Conservation (phyloP, 129 eudicot genomes). For the Lactuca saligna region DNA sequence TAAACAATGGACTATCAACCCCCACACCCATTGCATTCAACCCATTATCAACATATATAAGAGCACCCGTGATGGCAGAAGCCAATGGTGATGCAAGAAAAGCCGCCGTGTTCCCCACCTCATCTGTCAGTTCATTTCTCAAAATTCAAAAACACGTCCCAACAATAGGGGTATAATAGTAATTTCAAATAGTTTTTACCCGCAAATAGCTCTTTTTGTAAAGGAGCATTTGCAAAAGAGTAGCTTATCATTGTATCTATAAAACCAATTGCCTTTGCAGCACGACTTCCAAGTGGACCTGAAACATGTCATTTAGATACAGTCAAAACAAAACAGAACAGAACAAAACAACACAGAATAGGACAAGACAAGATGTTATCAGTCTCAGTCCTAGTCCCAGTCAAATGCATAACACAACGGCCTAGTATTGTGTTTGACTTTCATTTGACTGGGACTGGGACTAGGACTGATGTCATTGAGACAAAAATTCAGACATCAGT, state of each 20-base stretch:
- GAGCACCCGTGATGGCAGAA: conserved; percentile 90
- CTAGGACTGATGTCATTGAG: too few relatives aligned
- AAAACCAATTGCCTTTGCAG: conserved; percentile 94
- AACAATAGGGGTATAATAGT: background rate
- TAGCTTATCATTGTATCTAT: conserved; percentile 92
- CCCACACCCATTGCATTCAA: conserved; percentile 94
- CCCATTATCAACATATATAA: conserved; percentile 89
- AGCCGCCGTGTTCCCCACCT: conserved; percentile 90
- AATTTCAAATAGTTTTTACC: conserved; percentile 32
- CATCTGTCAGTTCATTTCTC: conserved; percentile 52
- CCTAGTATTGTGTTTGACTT: too few relatives aligned
- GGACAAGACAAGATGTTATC: too few relatives aligned
- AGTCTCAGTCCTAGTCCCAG: too few relatives aligned
- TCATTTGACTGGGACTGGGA: too few relatives aligned
- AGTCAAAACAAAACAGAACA: too few relatives aligned
- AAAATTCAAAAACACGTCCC: conserved; percentile 22
- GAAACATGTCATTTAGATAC: background rate
- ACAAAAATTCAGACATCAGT: too few relatives aligned
- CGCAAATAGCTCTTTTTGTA: conserved; percentile 78
- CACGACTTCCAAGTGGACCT: conserved; percentile 96
- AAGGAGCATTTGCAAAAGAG: conserved; percentile 74
- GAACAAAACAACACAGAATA: too few relatives aligned
- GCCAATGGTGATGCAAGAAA: conserved; percentile 96
- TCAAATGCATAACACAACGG: too few relatives aligned
- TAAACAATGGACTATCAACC: conserved; percentile 79